phyloP scores from a whole-genome alignment of 2,329 filamentous ascomycete genomes.

The Samsoniella hepiali region DNA sequence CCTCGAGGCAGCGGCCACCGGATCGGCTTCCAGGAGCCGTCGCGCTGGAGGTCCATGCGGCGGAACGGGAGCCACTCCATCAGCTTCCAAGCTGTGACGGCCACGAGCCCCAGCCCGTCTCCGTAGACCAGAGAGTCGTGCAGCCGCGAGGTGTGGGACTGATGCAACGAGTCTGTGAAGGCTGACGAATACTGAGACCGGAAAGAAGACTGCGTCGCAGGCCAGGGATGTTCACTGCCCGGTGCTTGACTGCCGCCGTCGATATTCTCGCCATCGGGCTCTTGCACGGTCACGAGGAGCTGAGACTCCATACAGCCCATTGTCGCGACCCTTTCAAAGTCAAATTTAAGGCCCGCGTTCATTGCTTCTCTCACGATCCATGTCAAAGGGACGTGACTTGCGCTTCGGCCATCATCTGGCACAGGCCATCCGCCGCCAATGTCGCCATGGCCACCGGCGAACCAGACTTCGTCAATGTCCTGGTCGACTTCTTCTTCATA shows the following conservation, averaged over 20 bases:
- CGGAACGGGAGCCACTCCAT: constrained; percentile 83
- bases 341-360: constrained; percentile 66
- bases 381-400: constrained; percentile 65
- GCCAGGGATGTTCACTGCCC: too few relatives aligned
- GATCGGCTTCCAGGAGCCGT: constrained; percentile 77
- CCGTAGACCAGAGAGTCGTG: constrained; percentile 70
- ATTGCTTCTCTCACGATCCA: constrained; percentile 65
- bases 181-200: constrained; percentile 45
- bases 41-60: constrained; percentile 70
- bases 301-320: constrained; percentile 56
- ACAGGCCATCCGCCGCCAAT: constrained; percentile 74
- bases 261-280: not conserved
- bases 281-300: constrained; percentile 1
- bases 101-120: constrained; percentile 51
- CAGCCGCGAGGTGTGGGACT: constrained; percentile 53
- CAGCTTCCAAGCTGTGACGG: constrained; percentile 67
- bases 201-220: not conserved
- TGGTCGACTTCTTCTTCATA: constrained; percentile 46
- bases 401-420: constrained; percentile 53
- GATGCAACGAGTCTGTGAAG: constrained; percentile 22
- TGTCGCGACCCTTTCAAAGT: constrained; percentile 62
- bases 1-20: constrained; percentile 75
- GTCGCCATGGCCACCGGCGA: constrained; percentile 74
- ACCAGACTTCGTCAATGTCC: constrained; percentile 79
- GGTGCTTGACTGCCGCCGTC: not conserved